Conservation (phyloP, 1,139 yeast genomes). For the Pichia sp. region DNA sequence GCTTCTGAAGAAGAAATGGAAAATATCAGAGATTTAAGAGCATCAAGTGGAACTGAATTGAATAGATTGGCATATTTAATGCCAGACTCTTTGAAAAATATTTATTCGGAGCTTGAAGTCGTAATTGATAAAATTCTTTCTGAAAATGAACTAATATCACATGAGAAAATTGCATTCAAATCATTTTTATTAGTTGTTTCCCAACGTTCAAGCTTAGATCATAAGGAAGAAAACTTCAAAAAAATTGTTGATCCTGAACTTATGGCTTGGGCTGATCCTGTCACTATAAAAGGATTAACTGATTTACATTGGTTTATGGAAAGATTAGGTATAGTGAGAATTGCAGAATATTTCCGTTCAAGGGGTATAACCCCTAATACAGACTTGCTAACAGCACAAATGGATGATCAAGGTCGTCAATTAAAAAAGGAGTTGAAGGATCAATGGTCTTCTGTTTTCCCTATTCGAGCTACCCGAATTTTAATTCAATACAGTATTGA, state of each 20-base stretch:
- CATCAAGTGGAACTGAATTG: constrained; percentile 90
- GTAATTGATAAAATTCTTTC: constrained; percentile 70
- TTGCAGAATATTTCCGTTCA: constrained; percentile 81
- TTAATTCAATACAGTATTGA: constrained; percentile 94
- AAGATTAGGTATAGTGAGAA: constrained; percentile 86
- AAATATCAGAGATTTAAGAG: constrained; percentile 76
- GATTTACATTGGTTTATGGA: constrained; percentile 98
- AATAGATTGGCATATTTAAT: constrained; percentile 88
- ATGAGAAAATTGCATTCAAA: constrained; percentile 89
- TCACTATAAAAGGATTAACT: constrained; percentile 79
- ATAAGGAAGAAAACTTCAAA: constrained; percentile 65
- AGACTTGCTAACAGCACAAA: constrained; percentile 64
- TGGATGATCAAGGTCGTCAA: constrained; percentile 85
- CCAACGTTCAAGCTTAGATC: constrained; percentile 67
- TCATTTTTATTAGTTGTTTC: constrained; percentile 88
- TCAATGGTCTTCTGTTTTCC: constrained; percentile 91
- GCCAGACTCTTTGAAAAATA: constrained; percentile 82
- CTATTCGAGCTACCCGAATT: constrained; percentile 90
- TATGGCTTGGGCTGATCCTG: constrained; percentile 87
- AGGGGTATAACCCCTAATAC: constrained; percentile 76
- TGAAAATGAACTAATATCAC: constrained; percentile 69
- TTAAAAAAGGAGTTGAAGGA: constrained; percentile 73
- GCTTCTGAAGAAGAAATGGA: constrained; percentile 68
- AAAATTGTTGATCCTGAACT: constrained; percentile 89
- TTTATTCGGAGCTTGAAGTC: constrained; percentile 71